Base-by-base conservation (phyloP, 164 flowering plant species). In the Piper betle region DNA sequence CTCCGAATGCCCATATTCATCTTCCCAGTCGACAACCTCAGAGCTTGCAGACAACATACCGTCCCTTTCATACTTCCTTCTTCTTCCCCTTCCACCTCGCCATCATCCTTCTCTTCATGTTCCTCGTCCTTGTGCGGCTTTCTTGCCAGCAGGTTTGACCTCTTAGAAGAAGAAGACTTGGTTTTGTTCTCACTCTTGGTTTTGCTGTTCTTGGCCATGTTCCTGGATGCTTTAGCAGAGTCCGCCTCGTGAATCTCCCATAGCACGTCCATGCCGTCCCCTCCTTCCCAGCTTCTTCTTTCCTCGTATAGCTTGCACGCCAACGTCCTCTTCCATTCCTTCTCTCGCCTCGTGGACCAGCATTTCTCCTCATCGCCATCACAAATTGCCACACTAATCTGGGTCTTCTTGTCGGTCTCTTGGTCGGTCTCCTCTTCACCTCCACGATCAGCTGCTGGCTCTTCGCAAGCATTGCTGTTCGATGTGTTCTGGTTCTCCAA, bases 221-320 rank as follows among this genome's bases (percentile, higher is more conserved):
- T 38, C 59, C 69, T 73, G 3, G 15, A 25, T 25, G 33, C 33
- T 25, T 25, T 15, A 3, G 50, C 61, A 0, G 78, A 59, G 6
- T 81, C 81, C 0, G 69, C 61, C 73, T 88, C 98, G 54, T 86
- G 74, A 19, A 80, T 70, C 79, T 93, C 98, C 98, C 98, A 93
- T 6, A 93, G 79, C 66, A 73, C 60, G 63, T 93, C 98, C 96
- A 92, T 92, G 9, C 86, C 93, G 72, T 85, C 91, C 0, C 73
- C 69, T 8, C 73, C 86, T 4, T 63, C 77, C 11, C 39, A 74
- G 55, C 41, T 52, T 40, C 15, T 55, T 40, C 64, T 66, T 65
- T 93, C 98, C 66, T 93, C 96, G 38, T 79, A 93, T 6, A 93
- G 87, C 79, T 87, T 89, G 77, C 97, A 86, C 0, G 94, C 98